These are phyloP conservation scores for Exophiala calicioides DNA, from an alignment of 2,329 filamentous ascomycete species.

Conservation along the genomic window DNA sequence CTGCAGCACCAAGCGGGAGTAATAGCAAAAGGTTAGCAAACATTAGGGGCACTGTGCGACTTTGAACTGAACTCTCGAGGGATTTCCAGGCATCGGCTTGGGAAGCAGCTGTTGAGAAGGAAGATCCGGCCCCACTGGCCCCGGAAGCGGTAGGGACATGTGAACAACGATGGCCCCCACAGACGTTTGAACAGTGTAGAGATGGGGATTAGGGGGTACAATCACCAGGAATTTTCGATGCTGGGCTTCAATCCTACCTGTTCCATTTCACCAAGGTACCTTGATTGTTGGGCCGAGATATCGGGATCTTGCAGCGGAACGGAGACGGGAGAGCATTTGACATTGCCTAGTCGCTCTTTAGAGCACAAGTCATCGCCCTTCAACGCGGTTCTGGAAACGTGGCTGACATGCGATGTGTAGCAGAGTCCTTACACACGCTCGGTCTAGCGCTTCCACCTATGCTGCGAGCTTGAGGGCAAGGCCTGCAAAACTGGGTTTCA, in stretches of 20 bases:
- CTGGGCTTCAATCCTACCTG: conserved; percentile 2
- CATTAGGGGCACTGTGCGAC: conserved; percentile 23
- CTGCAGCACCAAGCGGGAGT: conserved; percentile 18
- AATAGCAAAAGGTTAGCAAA: conserved; percentile 23
- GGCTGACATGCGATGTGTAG: conserved; percentile 6
- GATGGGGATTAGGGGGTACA: too few species aligned
- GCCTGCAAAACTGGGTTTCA: too few species aligned
- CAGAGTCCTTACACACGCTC: conserved; percentile 1
- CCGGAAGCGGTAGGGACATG: not conserved
- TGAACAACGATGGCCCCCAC: not conserved
- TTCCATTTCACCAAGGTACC: conserved; percentile 1
- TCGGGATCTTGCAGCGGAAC: conserved; percentile 18
- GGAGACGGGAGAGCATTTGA: conserved; percentile 21
- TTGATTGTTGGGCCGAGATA: conserved; percentile 15
- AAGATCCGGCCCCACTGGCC: too few species aligned
- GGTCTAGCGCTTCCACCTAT: not conserved
- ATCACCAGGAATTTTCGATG: too few species aligned
- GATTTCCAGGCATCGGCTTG: conserved; percentile 4
- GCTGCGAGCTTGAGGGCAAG: too few species aligned
- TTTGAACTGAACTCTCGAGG: conserved; percentile 3
- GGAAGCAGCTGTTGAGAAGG: too few species aligned
- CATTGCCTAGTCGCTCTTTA: conserved; percentile 12
- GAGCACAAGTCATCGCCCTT: conserved; percentile 4
- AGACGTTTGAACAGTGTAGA: too few species aligned
- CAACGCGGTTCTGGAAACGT: conserved; percentile 9